A percentile compares a stretch with the other conserved stretches of the same genome.
Conservation (phyloP, 345 rosid species). For the Leavenworthia alabamica region DNA sequence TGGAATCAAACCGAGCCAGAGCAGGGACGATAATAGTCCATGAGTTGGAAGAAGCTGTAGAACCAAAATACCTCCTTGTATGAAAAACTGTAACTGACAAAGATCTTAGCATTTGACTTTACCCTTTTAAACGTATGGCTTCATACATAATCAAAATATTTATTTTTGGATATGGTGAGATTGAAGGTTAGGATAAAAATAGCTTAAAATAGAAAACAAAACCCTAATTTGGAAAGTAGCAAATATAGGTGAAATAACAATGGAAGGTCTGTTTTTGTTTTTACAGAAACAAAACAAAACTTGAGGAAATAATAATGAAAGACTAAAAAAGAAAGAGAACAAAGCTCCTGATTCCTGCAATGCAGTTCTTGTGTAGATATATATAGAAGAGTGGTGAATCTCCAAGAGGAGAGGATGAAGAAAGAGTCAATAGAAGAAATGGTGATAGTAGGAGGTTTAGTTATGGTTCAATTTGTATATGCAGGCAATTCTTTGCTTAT, state of each 20-base stretch:
- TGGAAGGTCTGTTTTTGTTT: slow-evolving; percentile 24
- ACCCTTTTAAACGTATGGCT: background rate
- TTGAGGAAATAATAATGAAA: slow-evolving; percentile 16
- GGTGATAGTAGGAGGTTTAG: slow-evolving; percentile 52
- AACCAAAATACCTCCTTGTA: slow-evolving; percentile 9
- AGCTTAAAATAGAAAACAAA: slow-evolving; percentile 21
- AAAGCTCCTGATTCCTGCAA: slow-evolving; percentile 4
- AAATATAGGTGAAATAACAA: slow-evolving; percentile 25
- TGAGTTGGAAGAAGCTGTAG: slow-evolving; percentile 8
- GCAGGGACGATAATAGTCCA: slow-evolving; percentile 23
- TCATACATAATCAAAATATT: background rate
- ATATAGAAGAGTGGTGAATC: slow-evolving; percentile 6
- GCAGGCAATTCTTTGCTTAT: slow-evolving; percentile 56
- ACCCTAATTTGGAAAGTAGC: slow-evolving; percentile 11
- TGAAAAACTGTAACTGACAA: slow-evolving; percentile 9
- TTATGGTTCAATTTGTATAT: slow-evolving; percentile 56
- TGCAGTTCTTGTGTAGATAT: slow-evolving; percentile 12
- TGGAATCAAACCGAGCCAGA: slow-evolving; percentile 27
- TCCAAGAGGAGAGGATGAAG: slow-evolving; percentile 23
- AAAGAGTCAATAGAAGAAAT: slow-evolving; percentile 47
- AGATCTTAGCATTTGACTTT: slow-evolving; percentile 27
- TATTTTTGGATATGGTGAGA: slow-evolving; percentile 5
- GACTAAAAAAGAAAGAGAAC: slow-evolving; percentile 3
- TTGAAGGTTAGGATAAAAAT: slow-evolving; percentile 16
- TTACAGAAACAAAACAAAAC: background rate